Conservation (phyloP, 2,329 filamentous ascomycete species). For the Fusarium praegraminearum region DNA sequence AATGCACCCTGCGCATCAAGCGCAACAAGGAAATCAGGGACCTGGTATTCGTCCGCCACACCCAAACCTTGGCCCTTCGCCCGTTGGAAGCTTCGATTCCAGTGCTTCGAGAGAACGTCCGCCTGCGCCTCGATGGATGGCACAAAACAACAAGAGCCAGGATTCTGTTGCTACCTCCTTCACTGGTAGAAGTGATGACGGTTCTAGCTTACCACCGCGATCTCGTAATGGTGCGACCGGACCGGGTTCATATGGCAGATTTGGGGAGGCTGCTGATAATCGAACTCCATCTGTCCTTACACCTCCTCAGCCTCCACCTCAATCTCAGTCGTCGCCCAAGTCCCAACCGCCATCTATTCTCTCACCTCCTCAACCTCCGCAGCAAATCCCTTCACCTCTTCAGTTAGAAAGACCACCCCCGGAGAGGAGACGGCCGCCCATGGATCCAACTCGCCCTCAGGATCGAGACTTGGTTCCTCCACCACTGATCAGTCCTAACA, state of each 20-base stretch:
- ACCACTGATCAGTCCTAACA: constrained; percentile 66
- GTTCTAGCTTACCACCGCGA: constrained; percentile 62
- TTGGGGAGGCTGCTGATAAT: constrained; percentile 51
- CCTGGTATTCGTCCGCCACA: constrained; percentile 52
- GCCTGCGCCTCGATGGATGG: constrained; percentile 60
- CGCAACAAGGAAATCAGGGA: constrained; percentile 25
- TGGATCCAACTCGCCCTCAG: constrained; percentile 69
- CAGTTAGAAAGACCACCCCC: constrained; percentile 63
- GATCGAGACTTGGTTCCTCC: constrained; percentile 69
- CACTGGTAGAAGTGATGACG: constrained; percentile 63
- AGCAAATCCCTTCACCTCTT: constrained; percentile 43
- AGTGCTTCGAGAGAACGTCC: constrained; percentile 56
- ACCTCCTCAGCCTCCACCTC: constrained; percentile 43
- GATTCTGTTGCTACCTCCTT: constrained; percentile 67
- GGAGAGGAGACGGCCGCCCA: constrained; percentile 74
- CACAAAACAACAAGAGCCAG: constrained; percentile 67
- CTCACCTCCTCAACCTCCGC: constrained; percentile 43
- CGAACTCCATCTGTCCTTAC: constrained; percentile 33
- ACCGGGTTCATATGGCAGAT: constrained; percentile 55
- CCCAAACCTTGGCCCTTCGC: constrained; percentile 60
- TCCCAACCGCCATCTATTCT: constrained; percentile 40
- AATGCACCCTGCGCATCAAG: constrained; percentile 24
- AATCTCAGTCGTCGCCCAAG: constrained; percentile 44
- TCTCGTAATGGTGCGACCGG: constrained; percentile 64
- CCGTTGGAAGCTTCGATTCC: constrained; percentile 65